phyloP scores from a whole-genome alignment of 768 basidiomycete genomes.

The Mycena alexandri region DNA sequence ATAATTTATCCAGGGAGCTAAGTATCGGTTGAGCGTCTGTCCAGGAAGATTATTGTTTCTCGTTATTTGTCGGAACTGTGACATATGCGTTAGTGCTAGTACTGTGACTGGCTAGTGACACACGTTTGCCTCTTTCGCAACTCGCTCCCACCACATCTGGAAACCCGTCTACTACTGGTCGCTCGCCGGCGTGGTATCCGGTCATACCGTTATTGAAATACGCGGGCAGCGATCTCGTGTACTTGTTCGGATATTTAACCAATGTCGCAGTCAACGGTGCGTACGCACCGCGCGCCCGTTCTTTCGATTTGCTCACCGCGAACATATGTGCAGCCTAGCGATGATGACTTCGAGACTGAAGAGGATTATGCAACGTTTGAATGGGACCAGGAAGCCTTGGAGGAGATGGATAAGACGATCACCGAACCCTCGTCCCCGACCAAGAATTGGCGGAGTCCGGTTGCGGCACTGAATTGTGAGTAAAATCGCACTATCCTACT shows the following conservation, averaged over 20 bases:
- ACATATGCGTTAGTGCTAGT: background rate
- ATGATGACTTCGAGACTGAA: background rate
- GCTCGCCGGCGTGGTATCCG: background rate
- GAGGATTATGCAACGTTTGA: constrained; percentile 2
- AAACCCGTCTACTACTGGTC: no score
- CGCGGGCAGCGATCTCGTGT: background rate
- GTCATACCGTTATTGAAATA: background rate
- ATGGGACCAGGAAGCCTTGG: background rate
- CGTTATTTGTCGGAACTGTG: background rate
- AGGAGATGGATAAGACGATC: background rate
- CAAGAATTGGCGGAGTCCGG: constrained; percentile 23
- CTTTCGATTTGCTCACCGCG: background rate
- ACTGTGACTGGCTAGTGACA: no score
- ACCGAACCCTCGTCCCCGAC: background rate
- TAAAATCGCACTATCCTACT: background rate
- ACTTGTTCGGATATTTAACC: background rate
- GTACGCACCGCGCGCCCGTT: background rate
- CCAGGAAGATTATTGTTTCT: no score
- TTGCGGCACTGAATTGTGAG: constrained; percentile 8
- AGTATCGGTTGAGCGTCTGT: no score
- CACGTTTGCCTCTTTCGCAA: no score
- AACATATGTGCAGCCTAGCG: background rate
- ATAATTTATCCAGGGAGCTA: no score
- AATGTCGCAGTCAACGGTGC: background rate
- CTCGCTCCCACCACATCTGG: no score